Evolutionary conservation across 768 basidiomycete species (phyloP), one percentile per base, ranked within the genome.

Genomic region (Cantharellus anzutake): DNA sequence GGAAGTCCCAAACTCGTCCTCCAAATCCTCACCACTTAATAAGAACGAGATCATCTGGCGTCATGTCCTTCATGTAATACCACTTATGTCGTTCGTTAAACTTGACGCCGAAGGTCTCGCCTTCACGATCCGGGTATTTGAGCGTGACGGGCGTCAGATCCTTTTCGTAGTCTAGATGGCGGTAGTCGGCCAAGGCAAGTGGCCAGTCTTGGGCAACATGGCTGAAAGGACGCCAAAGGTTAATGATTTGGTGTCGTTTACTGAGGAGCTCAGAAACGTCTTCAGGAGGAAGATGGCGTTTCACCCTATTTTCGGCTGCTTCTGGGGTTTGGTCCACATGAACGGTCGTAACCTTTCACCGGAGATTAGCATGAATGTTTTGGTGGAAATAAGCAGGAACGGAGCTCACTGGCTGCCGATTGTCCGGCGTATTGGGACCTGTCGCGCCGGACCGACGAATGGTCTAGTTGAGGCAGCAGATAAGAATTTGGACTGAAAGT

Each of bases 211-310:
- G 64, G 2, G 76, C 76, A 2, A 71, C 63, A 61, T 74, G 67
- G 16, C 69, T 64, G 64, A 79, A 76, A 0, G 78, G 78, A 29
- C 78, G 72, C 78, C 78, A 79, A 60, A 79, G 66, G 66, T 78
- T 78, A 62, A 79, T 72, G 62, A 79, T 75, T 62, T 64, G 53
- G 35, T 7, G 37, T 14, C 53, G 53, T 35, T 56, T 56, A 35
- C 16, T 16, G 16, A 56, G 53, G 53, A 56, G 53, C 11, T 7
- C 29, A 14, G 53, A 35, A 14, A 56, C 53, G 35, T 61, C 60
- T 4, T 61, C 60, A 1, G 20, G 53, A 48, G 59, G 59, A 5
- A 61, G 52, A 39, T 63, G 61, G 2, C 42, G 35, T 14, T 40
- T 14, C 2, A 63, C 63, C 35, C 63, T 14, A 7, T 53, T 44